These are phyloP conservation scores for Penicillium sclerotigenum DNA, from an alignment of 2,329 filamentous ascomycete genomes.

Conservation along the genomic window DNA sequence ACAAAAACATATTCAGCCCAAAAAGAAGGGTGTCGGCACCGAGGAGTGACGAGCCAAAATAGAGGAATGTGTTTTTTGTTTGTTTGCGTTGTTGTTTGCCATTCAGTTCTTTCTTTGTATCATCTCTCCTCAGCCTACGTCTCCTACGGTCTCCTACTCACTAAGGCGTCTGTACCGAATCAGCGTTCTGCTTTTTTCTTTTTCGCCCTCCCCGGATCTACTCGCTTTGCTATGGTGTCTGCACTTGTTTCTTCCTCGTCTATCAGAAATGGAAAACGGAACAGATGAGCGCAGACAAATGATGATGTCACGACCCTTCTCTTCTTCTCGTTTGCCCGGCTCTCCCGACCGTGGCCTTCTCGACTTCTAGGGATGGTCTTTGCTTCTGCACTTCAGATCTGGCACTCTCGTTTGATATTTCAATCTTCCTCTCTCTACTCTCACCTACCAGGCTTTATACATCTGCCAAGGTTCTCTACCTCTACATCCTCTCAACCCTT, in stretches of 20 bases:
- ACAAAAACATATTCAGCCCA: slow-evolving; percentile 40
- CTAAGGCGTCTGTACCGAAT: background rate
- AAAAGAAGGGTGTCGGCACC: slow-evolving; percentile 41
- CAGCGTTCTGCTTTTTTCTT: background rate
- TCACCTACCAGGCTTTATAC: background rate
- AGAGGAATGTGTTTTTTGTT: slow-evolving; percentile 13
- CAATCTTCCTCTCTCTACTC: background rate
- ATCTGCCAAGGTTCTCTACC: background rate
- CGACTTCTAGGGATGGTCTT: slow-evolving; percentile 25
- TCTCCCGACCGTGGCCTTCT: slow-evolving; percentile 21
- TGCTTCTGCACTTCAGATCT: slow-evolving; percentile 9
- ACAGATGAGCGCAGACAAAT: slow-evolving; percentile 13
- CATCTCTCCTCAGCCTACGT: slow-evolving; percentile 2
- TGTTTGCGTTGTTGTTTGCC: slow-evolving; percentile 2
- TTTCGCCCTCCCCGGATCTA: slow-evolving; percentile 1
- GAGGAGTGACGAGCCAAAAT: slow-evolving; percentile 24
- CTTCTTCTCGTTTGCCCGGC: slow-evolving; percentile 21
- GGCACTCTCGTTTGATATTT: slow-evolving; percentile 1
- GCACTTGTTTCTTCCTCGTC: background rate
- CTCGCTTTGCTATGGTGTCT: slow-evolving; percentile 5
- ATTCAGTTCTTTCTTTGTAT: slow-evolving; percentile 8
- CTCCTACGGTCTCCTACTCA: background rate
- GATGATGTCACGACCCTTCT: slow-evolving; percentile 36
- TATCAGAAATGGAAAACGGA: background rate
- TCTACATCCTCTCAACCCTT: background rate